Percentiles rank a stretch among this genome's conserved stretches.
phyloP scores from a whole-genome alignment of 805 yeast species.

The Wickerhamomyces alni region DNA sequence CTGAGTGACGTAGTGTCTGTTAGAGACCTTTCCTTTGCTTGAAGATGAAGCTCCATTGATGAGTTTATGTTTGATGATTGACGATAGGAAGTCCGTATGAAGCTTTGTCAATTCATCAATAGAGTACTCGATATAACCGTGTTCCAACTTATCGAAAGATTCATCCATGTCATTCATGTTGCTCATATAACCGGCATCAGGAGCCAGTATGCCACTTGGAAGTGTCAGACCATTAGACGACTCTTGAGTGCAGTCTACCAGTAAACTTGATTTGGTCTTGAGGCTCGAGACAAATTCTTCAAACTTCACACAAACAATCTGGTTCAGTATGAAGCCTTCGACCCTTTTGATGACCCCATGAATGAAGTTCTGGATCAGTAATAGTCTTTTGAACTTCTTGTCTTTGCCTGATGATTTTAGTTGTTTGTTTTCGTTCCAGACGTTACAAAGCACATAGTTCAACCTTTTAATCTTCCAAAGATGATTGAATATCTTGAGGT shows the following conservation, averaged over 20 bases:
- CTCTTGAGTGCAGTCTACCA: constrained; percentile 15
- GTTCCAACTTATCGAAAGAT: constrained; percentile 3
- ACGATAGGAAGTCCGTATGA: constrained; percentile 28
- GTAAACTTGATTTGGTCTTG: not conserved
- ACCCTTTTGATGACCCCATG: constrained; percentile 26
- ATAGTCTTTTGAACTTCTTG: constrained; percentile 25
- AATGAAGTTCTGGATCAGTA: constrained; percentile 28
- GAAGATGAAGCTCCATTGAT: constrained; percentile 22
- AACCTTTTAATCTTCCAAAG: constrained; percentile 74
- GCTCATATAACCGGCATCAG: constrained; percentile 19
- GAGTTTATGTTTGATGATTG: constrained; percentile 32
- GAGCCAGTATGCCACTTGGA: constrained; percentile 25
- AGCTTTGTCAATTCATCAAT: constrained; percentile 42
- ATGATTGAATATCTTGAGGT: constrained; percentile 77
- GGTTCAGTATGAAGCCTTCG: constrained; percentile 25
- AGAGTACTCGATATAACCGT: constrained; percentile 28
- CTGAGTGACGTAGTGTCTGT: constrained; percentile 35
- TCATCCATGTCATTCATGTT: constrained; percentile 10
- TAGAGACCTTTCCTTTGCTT: constrained; percentile 31
- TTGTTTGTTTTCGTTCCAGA: constrained; percentile 39
- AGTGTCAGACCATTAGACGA: constrained; percentile 22
- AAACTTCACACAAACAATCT: constrained; percentile 27
- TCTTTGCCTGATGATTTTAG: constrained; percentile 17
- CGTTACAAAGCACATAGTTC: constrained; percentile 40
- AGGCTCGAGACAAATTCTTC: constrained; percentile 27